Conservation (phyloP, 345 rosid genomes). For the Eucalyptus lansdowneana region DNA sequence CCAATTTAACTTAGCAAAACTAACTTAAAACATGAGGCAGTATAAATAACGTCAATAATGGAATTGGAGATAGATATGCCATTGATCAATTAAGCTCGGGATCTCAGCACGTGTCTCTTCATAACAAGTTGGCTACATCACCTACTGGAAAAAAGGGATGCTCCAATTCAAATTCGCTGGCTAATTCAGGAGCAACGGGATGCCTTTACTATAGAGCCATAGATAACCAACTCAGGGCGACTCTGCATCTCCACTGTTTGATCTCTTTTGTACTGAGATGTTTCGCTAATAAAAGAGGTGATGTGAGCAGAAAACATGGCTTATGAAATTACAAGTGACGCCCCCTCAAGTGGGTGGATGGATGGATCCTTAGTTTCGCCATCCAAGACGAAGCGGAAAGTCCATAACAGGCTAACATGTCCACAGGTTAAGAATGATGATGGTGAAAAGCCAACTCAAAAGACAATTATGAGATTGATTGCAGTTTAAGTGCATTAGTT, state of each 20-base stretch:
- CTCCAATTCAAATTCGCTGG: not conserved
- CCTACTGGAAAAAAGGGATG: fast-evolving
- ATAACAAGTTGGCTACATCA: not conserved
- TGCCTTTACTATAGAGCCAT: not conserved
- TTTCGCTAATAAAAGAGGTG: not conserved
- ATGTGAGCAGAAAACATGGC: not conserved
- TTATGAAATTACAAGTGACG: fast-evolving
- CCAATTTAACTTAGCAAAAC: not conserved
- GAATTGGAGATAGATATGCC: not conserved
- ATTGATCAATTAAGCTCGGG: not conserved
- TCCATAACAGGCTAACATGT: not conserved
- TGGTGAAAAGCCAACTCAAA: not conserved
- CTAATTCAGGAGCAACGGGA: not conserved
- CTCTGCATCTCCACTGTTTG: not conserved
- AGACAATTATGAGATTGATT: not conserved
- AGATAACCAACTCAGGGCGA: not conserved
- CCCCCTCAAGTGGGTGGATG: not conserved
- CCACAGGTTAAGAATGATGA: not conserved
- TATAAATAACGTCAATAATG: not conserved
- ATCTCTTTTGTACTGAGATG: not conserved
- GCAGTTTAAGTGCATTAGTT: not conserved
- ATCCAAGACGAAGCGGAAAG: fast-evolving
- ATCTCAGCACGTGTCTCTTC: not conserved
- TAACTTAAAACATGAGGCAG: too few relatives aligned
- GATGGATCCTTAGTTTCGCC: not conserved